Evolutionary conservation across 768 basidiomycete species (phyloP).

Genomic region (Boletus bicolor): DNA sequence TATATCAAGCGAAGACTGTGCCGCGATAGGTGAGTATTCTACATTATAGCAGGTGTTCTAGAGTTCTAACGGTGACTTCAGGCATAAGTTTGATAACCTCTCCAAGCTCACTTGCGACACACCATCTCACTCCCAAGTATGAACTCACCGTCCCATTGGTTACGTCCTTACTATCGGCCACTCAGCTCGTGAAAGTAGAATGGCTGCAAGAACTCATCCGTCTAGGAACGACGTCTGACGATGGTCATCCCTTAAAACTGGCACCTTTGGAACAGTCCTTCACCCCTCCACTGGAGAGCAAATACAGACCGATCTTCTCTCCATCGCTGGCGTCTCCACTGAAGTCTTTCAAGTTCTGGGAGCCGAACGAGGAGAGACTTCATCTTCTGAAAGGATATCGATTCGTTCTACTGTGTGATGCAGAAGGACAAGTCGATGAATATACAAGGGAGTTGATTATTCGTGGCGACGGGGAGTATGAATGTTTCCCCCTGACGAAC

Average conservation of each 20-base stretch:
- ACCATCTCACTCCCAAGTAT: slow-evolving; percentile 58
- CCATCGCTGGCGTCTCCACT: slow-evolving; percentile 45
- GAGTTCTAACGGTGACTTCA: neutral
- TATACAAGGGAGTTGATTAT: slow-evolving; percentile 54
- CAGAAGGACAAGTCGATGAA: slow-evolving; percentile 43
- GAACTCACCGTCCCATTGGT: slow-evolving; percentile 48
- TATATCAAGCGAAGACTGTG: slow-evolving; percentile 43
- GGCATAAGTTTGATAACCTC: slow-evolving; percentile 56
- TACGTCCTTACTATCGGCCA: slow-evolving; percentile 55
- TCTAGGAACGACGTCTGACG: slow-evolving; percentile 39
- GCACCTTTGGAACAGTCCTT: slow-evolving; percentile 50
- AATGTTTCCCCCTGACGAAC: slow-evolving; percentile 52
- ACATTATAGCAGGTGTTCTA: neutral
- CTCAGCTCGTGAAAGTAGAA: slow-evolving; percentile 59
- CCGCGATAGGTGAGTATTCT: slow-evolving; percentile 49
- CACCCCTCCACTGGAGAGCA: slow-evolving; percentile 46
- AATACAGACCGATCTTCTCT: slow-evolving; percentile 59
- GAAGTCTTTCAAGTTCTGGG: slow-evolving; percentile 58
- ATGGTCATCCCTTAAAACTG: slow-evolving; percentile 32
- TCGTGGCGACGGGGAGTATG: slow-evolving; percentile 58
- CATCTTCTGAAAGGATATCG: slow-evolving; percentile 50
- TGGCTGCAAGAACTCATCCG: slow-evolving; percentile 65
- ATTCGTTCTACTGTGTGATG: slow-evolving; percentile 62
- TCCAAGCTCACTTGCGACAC: slow-evolving; percentile 49
- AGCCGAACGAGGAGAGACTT: slow-evolving; percentile 61